Base-by-base conservation (phyloP, 2,329 filamentous ascomycete genomes). In the Zasmidium angulare region DNA sequence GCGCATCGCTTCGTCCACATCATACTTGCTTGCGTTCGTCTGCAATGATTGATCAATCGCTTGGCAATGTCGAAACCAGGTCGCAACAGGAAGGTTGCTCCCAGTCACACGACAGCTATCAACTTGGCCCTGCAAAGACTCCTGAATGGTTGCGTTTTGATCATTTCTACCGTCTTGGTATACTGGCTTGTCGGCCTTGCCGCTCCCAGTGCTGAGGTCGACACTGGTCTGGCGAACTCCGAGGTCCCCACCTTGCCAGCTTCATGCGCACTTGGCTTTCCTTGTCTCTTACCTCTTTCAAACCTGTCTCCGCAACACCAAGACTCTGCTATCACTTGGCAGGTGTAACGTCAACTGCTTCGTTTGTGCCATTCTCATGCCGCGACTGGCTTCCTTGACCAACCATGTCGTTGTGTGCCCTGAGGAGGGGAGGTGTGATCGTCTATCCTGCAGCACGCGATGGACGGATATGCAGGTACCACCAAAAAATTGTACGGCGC, bases 311-410 rank as follows among this genome's bases (percentile, higher is more conserved):
- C 48, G 48, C 48, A 50, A 23, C 19, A 26, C 48, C 48, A 50
- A 50, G 48, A 50, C 48, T 21, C 22, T 50, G 48, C 22, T 50
- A 50, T 50, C 48, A 26, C 48, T 50, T 50, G 48, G 48, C 48
- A 17, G 7, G 21, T 26, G 48, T 29, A 50, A 50, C 48, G 17
- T 24, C 48, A 50, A 17, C 20, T 50, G 24, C 22, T 14, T 50
- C 36, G 36, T 43, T 43, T 7, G n/a, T 17, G 9, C 11, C 11
- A 19, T 7, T 43, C 6, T 17, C 36, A 43, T 43, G 36, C n/a
- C 36, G 36, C n/a, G 36, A 43, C 36, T 6, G 36, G 3, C 36
- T 17, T 17, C 4, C 4, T 17, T 17, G 14, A 19, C 36, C 36
- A 43, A 43, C 36, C 36, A 43, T 29, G 26, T 29, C 26, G 26